phyloP scores from a whole-genome alignment of 2,329 filamentous ascomycete species.

The Lasiodiplodia sp. region DNA sequence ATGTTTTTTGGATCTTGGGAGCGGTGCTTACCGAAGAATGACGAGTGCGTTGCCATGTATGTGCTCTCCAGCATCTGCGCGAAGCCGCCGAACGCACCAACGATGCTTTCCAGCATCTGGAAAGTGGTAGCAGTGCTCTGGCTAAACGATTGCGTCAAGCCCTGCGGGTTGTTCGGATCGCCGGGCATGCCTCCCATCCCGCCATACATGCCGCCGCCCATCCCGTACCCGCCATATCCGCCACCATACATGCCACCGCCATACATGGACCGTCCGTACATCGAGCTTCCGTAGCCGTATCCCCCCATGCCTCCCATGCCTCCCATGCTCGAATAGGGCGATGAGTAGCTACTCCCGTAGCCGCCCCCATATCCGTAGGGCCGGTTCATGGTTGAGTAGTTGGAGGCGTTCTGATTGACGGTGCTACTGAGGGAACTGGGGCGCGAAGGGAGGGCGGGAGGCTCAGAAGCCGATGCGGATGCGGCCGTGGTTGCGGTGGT shows the following conservation, averaged over 20 bases:
- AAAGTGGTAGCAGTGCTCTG: slow-evolving; percentile 97
- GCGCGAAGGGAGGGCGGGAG: slow-evolving; percentile 79
- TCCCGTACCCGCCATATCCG: slow-evolving; percentile 47
- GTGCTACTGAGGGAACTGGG: slow-evolving; percentile 79
- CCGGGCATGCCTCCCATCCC: slow-evolving; percentile 51
- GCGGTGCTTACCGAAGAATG: slow-evolving; percentile 85
- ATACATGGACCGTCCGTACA: slow-evolving; percentile 53
- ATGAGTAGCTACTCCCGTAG: slow-evolving; percentile 60
- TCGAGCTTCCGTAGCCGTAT: slow-evolving; percentile 52
- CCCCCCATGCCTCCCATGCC: slow-evolving; percentile 54
- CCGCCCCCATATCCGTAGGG: slow-evolving; percentile 55
- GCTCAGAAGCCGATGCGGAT: slow-evolving; percentile 47
- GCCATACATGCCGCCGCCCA: slow-evolving; percentile 30
- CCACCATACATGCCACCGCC: slow-evolving; percentile 49
- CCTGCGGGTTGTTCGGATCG: slow-evolving; percentile 86
- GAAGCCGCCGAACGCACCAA: slow-evolving; percentile 95
- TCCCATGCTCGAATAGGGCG: slow-evolving; percentile 55
- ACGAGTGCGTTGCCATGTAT: slow-evolving; percentile 99
- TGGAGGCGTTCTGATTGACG: slow-evolving; percentile 87
- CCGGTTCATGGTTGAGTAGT: slow-evolving; percentile 73
- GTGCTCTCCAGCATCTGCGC: slow-evolving; percentile 99
- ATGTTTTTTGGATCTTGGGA: slow-evolving; percentile 12
- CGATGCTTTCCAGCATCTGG: slow-evolving; percentile 96
- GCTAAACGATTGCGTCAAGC: slow-evolving; percentile 92
- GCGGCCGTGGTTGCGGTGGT: slow-evolving; percentile 52